Percentiles rank a stretch among this genome's conserved stretches.
phyloP scores from a whole-genome alignment of 805 yeast species.

The Metschnikowia orientalis region DNA sequence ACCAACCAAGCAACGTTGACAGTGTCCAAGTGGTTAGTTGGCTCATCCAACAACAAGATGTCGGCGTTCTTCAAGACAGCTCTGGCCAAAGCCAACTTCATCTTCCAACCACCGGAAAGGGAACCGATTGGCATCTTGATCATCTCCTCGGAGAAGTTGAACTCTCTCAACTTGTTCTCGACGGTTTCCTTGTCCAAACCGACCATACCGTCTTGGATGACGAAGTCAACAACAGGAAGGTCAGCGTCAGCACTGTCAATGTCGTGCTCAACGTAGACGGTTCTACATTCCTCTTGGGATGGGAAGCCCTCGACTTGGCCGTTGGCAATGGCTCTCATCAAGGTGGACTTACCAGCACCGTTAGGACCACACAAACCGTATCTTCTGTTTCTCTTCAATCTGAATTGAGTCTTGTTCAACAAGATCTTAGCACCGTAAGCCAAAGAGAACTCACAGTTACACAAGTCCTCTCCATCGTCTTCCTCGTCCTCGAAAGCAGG shows the following conservation, averaged over 20 bases:
- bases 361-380: conserved; percentile 85
- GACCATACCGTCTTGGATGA: conserved; percentile 73
- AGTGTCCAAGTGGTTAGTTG: conserved; percentile 99
- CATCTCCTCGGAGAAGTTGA: conserved; percentile 93
- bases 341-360: conserved; percentile 52
- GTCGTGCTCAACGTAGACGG: conserved; percentile 99
- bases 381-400: conserved; percentile 98
- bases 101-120: conserved; percentile 99
- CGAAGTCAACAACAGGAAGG: conserved; percentile 89
- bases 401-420: conserved; percentile 98
- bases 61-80: conserved; percentile 98
- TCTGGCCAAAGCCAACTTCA: conserved; percentile 99
- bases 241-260: conserved; percentile 98
- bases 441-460: conserved; percentile 99
- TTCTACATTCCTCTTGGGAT: conserved; percentile 97
- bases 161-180: conserved; percentile 73
- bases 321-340: conserved; percentile 96
- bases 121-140: conserved; percentile 90
- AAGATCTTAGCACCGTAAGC: conserved; percentile 99
- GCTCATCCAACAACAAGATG: conserved; percentile 97
- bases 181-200: conserved; percentile 70
- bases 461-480: conserved; percentile 98
- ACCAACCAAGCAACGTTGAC: conserved; percentile 99
- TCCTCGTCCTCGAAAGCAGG: conserved; percentile 94
- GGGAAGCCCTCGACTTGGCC: conserved; percentile 99